phyloP scores from a whole-genome alignment of 2,329 filamentous ascomycete genomes.

The Ophiostoma quercus region DNA sequence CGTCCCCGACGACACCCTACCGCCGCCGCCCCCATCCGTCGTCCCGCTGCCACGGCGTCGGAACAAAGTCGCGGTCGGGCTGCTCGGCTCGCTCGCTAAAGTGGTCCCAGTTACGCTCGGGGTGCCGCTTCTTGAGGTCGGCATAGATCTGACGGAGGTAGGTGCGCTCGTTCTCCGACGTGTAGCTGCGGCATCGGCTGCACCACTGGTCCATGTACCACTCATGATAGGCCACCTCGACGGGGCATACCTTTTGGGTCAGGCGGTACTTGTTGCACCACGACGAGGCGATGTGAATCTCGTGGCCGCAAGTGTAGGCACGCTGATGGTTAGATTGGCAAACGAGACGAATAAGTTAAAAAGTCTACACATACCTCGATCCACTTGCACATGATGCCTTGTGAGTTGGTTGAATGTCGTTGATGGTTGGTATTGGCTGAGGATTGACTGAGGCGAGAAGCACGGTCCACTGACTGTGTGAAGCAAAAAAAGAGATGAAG shows the following conservation, averaged over 20 bases:
- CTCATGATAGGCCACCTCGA: conserved; percentile 4
- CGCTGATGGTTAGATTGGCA: not conserved
- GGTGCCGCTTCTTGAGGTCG: conserved; percentile 14
- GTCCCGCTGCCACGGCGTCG: not conserved
- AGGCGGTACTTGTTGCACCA: conserved; percentile 15
- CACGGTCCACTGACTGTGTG: no score
- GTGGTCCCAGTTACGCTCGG: conserved; percentile 21
- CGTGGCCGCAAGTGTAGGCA: conserved; percentile 4
- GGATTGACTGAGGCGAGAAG: no score
- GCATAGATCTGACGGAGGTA: conserved; percentile 2
- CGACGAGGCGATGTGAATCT: not conserved
- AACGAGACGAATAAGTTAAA: no score
- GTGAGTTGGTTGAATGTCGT: no score
- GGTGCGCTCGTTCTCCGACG: conserved; percentile 6
- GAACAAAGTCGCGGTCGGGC: conserved; percentile 2
- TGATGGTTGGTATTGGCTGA: no score
- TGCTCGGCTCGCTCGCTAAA: not conserved
- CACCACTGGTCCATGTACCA: conserved; percentile 10
- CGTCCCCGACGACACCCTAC: not conserved
- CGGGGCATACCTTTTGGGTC: conserved; percentile 8
- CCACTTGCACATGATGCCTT: conserved; percentile 16
- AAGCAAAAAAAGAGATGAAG: not conserved
- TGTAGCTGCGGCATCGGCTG: conserved; percentile 13
- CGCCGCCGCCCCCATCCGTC: not conserved
- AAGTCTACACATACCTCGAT: conserved; percentile 6